phyloP scores from a whole-genome alignment of 208 protist genomes.

The Phytomonas serpens region DNA sequence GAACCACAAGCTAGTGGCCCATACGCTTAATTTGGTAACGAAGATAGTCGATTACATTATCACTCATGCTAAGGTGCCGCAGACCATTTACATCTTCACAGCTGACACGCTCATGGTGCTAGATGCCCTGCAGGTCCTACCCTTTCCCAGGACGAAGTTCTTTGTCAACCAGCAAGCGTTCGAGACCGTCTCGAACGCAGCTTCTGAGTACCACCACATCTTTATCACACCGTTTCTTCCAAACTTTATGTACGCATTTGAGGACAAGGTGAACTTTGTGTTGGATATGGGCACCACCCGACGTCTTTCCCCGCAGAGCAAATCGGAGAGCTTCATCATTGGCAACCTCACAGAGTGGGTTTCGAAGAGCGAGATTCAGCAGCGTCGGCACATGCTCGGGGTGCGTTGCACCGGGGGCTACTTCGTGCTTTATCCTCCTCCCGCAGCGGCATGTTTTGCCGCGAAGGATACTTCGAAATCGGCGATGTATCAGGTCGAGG shows the following conservation, averaged over 20 bases:
- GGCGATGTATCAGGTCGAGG: slow-evolving; percentile 49
- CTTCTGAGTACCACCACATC: slow-evolving; percentile 37
- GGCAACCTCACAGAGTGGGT: slow-evolving; percentile 64
- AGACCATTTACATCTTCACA: slow-evolving; percentile 71
- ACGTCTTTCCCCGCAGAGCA: slow-evolving; percentile 32
- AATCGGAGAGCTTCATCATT: slow-evolving; percentile 72
- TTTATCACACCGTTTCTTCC: slow-evolving; percentile 31
- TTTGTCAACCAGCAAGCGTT: slow-evolving; percentile 39
- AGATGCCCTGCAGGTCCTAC: slow-evolving; percentile 35
- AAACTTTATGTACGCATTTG: slow-evolving; percentile 26
- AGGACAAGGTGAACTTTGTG: slow-evolving; percentile 57
- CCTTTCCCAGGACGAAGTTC: slow-evolving; percentile 42
- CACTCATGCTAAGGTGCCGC: slow-evolving; percentile 16
- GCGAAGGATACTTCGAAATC: slow-evolving; percentile 24
- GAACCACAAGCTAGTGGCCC: slow-evolving; percentile 47
- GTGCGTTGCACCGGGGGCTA: slow-evolving; percentile 36
- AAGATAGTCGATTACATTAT: slow-evolving; percentile 39
- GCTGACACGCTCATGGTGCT: slow-evolving; percentile 42
- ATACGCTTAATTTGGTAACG: slow-evolving; percentile 44
- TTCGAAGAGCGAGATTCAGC: slow-evolving; percentile 40
- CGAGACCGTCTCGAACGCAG: slow-evolving; percentile 14
- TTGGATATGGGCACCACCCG: slow-evolving; percentile 74
- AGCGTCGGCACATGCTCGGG: slow-evolving; percentile 48
- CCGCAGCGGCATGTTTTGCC: slow-evolving; percentile 34
- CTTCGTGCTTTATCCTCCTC: slow-evolving; percentile 64